Conservation (phyloP, 164 flowering plant species). For the Annona squamosa region DNA sequence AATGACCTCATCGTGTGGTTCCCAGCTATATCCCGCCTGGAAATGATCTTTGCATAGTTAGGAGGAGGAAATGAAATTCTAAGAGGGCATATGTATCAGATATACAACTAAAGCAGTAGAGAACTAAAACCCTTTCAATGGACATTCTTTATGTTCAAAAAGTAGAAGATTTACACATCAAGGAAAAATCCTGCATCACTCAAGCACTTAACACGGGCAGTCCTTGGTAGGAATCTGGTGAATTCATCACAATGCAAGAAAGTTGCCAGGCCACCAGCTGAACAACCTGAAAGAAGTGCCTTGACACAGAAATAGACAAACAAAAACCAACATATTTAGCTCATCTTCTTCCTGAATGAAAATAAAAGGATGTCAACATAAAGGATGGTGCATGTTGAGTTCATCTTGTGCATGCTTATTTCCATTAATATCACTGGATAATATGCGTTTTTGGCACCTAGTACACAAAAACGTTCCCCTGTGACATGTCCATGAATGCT, state of each 20-base stretch:
- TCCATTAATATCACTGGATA: not conserved
- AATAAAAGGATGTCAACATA: not conserved
- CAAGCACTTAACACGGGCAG: slow-evolving; percentile 72
- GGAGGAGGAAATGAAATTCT: not conserved
- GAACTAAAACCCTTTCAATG: not conserved
- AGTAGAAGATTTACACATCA: slow-evolving; percentile 45
- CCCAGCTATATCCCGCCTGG: slow-evolving; percentile 60
- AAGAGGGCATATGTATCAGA: not conserved
- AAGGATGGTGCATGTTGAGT: not conserved
- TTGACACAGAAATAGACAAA: slow-evolving; percentile 15
- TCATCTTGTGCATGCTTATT: not conserved
- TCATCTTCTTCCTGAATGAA: too few species aligned
- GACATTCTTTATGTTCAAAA: not conserved
- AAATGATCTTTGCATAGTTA: slow-evolving; percentile 5
- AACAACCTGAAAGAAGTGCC: slow-evolving; percentile 98
- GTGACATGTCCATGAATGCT: too few species aligned
- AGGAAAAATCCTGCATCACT: slow-evolving; percentile 97
- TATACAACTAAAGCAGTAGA: not conserved
- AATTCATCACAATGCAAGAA: slow-evolving; percentile 80
- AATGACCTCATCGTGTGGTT: slow-evolving; percentile 50
- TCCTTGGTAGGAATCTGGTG: slow-evolving; percentile 47
- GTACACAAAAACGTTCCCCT: too few species aligned
- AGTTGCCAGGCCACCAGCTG: slow-evolving; percentile 90
- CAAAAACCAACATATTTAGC: not conserved
- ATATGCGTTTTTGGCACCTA: not conserved